Conservation (phyloP, 352 stramenopile species). For the Plasmopara halstedii region DNA sequence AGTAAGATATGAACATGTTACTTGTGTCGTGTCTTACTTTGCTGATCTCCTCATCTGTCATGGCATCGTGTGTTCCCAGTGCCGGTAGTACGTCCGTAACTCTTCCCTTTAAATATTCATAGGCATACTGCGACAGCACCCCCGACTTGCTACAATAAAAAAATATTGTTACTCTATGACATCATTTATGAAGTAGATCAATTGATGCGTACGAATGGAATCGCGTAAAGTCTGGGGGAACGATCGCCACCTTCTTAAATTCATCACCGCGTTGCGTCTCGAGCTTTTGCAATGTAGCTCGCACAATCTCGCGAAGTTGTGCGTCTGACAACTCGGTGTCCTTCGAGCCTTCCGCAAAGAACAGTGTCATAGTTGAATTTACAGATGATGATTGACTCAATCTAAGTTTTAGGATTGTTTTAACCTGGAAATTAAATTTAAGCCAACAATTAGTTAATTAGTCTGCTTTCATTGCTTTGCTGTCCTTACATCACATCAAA, state of each 20-base stretch:
- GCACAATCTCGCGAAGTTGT: conserved; percentile 56
- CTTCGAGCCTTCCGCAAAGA: conserved; percentile 69
- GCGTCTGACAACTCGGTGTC: conserved; percentile 51
- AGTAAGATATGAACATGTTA: too few relatives aligned
- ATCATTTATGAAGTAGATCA: background rate
- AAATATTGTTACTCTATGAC: background rate
- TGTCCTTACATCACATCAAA: too few relatives aligned
- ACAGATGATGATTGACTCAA: too few relatives aligned
- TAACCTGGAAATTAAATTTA: too few relatives aligned
- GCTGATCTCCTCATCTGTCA: conserved; percentile 90
- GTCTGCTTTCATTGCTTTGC: too few relatives aligned
- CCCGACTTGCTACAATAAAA: conserved; percentile 66
- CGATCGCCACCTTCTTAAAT: conserved; percentile 75
- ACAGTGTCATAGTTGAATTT: conserved; percentile 67
- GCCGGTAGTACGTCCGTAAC: conserved; percentile 91
- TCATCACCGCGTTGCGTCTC: conserved; percentile 41
- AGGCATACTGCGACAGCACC: conserved; percentile 89
- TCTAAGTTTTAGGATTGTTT: too few relatives aligned
- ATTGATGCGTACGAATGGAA: conserved; percentile 85
- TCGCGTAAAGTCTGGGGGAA: conserved; percentile 95
- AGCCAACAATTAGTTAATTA: too few relatives aligned
- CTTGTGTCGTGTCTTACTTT: conserved; percentile 41
- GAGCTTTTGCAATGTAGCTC: conserved; percentile 52
- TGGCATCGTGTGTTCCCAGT: conserved; percentile 93
- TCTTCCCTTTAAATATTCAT: conserved; percentile 85